Percentiles rank a stretch among this genome's conserved stretches.
phyloP scores from a whole-genome alignment of 31 red algal genomes.

The Odonthalia washingtoniensis region DNA sequence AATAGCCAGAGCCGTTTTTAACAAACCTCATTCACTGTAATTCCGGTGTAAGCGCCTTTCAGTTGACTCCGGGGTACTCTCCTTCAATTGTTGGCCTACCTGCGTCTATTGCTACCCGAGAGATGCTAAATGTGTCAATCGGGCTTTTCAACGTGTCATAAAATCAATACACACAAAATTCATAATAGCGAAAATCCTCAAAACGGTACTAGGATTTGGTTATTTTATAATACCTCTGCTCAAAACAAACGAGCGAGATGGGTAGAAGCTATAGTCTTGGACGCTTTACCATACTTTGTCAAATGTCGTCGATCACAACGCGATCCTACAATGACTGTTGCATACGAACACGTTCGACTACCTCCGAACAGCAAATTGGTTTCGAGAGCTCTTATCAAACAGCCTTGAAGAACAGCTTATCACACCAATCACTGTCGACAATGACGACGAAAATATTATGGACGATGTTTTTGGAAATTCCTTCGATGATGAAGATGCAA shows the following conservation, averaged over 20 bases:
- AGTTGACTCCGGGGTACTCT: conserved; percentile 15
- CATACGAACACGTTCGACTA: conserved; percentile 18
- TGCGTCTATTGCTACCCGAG: background rate
- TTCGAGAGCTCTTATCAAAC: background rate
- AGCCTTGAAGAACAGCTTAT: conserved; percentile 17
- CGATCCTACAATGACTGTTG: conserved; percentile 8
- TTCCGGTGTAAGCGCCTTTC: conserved; percentile 11
- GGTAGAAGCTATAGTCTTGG: conserved; percentile 20
- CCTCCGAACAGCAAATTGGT: conserved; percentile 11
- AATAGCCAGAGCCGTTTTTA: too few relatives aligned
- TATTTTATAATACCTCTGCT: conserved; percentile 31
- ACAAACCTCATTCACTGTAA: conserved; percentile 4
- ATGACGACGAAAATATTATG: conserved; percentile 1
- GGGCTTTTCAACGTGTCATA: conserved; percentile 23
- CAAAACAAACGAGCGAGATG: conserved; percentile 16
- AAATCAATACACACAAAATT: background rate
- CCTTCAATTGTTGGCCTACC: conserved; percentile 28
- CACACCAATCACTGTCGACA: background rate
- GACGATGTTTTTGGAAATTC: background rate
- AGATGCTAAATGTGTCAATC: background rate
- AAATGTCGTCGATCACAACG: background rate
- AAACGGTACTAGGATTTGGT: background rate
- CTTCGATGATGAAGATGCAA: background rate
- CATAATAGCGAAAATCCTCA: background rate
- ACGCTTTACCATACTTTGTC: conserved; percentile 11